These are phyloP conservation scores for Pyricularia sp. DNA, from an alignment of 2,329 filamentous ascomycete genomes.

Conservation along the genomic window DNA sequence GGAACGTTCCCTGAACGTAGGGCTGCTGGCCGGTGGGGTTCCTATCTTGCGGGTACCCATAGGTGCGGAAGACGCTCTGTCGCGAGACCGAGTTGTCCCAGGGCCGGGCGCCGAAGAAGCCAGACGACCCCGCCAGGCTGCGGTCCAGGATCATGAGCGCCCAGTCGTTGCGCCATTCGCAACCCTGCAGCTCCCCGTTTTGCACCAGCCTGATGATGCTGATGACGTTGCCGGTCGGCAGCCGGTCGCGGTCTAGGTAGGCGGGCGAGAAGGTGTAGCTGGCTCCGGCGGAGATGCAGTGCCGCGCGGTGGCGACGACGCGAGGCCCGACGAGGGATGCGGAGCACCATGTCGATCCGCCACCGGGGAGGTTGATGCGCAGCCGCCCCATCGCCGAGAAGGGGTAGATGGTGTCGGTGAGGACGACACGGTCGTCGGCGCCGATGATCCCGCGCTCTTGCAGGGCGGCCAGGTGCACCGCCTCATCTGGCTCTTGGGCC, in stretches of 20 bases:
- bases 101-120: background rate
- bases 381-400: constrained; percentile 6
- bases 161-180: constrained; percentile 10
- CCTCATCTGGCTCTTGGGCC: background rate
- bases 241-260: constrained; percentile 5
- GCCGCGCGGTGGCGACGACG: constrained; percentile 3
- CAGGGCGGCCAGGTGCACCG: background rate
- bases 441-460: background rate
- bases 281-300: background rate
- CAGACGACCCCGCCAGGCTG: background rate
- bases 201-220: background rate
- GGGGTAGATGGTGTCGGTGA: background rate
- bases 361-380: background rate
- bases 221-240: background rate
- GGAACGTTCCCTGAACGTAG: background rate
- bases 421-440: constrained; percentile 1
- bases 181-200: background rate
- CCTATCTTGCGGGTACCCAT: background rate
- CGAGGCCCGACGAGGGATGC: constrained; percentile 3
- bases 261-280: constrained; percentile 5
- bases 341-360: constrained; percentile 3
- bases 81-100: background rate
- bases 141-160: constrained; percentile 11
- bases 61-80: background rate
- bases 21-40: constrained; percentile 2